Base-by-base conservation (phyloP, 345 rosid genomes). In the Acer yangbiense region DNA sequence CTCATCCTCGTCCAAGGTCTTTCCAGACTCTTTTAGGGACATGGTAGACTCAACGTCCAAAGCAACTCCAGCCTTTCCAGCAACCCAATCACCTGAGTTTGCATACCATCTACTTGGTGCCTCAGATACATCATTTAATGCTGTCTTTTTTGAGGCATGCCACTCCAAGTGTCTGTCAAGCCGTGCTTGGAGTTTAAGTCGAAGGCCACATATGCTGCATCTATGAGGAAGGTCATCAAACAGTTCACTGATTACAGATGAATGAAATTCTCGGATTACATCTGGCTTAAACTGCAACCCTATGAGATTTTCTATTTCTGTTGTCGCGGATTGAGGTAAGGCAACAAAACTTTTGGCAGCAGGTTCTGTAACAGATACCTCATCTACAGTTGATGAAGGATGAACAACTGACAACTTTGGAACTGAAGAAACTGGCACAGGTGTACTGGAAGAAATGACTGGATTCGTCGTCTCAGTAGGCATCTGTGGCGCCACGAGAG, bases 281-380 rank as follows among this genome's bases (percentile, higher is more conserved):
- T 93, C 90, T 7, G 95, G 81, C 89, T 86, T 91, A 78, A 96
- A 90, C 76, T 91, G 84, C 79, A 88, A 82, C 62, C 99, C 98
- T 78, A 96, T 83, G 75, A 92, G 86, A 80, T 79, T 76, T 79
- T 86, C 81, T 20, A 70, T 81, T 32, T 83, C 89, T 39, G 54
- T 43, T 68, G 78, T 62, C 2, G 75, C 60, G 17, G 84, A 76
- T 70, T 78, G 82, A 32, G 81, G 76, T 54, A 79, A 75, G 64
- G 69, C 68, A 74, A 44, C 77, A 25, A 87, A 85, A 46, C 44
- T 75, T 82, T 83, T 65, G 39, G 76, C 80, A 77, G 77, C 83
- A 58, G 88, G 82, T 64, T 86, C 76, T 58, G 83, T 63, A 29
- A 76, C 62, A n/a, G 89, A 78, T 16, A 54, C 83, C 72, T 87